Conservation (phyloP, 768 basidiomycete genomes). For the Xerocomellus dryophilus region DNA sequence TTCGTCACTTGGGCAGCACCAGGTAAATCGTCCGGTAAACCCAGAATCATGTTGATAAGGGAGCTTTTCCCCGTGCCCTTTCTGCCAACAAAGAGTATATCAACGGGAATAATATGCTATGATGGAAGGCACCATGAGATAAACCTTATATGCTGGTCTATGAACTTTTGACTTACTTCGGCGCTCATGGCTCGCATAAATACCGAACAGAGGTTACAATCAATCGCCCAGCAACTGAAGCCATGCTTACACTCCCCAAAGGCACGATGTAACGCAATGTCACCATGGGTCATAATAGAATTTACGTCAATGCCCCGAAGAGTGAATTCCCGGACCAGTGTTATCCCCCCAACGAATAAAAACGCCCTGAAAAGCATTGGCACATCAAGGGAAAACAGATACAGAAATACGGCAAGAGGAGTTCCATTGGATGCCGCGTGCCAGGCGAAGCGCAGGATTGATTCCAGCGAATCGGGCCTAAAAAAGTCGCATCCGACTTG, state of each 20-base stretch:
- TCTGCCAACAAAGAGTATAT: neutral
- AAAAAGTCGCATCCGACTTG: neutral
- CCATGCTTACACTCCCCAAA: neutral
- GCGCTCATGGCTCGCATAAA: neutral
- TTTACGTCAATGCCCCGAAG: neutral
- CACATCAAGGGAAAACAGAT: neutral
- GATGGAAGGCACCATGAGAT: neutral
- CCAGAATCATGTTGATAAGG: neutral
- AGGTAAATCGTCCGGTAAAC: neutral
- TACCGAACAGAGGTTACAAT: neutral
- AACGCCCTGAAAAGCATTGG: neutral
- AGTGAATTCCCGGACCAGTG: neutral
- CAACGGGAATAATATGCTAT: neutral
- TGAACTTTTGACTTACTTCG: neutral
- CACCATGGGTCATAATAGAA: neutral
- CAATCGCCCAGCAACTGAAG: neutral
- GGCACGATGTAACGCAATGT: neutral
- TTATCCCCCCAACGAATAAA: neutral
- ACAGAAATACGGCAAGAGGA: neutral
- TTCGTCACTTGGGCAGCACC: neutral
- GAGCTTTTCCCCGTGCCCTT: neutral
- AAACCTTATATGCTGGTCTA: neutral
- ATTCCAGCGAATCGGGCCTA: neutral
- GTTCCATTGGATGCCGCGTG: neutral
- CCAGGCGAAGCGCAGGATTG: neutral